Conservation (phyloP, 768 basidiomycete genomes). For the Crucibulum laeve region DNA sequence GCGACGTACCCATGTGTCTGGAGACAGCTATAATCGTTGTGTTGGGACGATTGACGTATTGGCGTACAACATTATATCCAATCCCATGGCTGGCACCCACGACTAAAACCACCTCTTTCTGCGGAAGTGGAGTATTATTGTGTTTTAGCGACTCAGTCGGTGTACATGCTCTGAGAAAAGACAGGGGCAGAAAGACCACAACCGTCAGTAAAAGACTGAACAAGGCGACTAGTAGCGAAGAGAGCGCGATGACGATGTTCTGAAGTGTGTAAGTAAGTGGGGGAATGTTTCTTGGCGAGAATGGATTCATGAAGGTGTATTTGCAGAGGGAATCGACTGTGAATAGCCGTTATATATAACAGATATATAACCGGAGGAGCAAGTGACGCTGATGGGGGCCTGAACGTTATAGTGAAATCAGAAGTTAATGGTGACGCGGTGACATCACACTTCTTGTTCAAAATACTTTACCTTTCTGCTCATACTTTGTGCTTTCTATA, state of each 20-base stretch:
- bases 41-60: constrained; percentile 18
- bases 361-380: too few species aligned
- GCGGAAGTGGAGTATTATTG: neutral
- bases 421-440: too few species aligned
- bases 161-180: constrained; percentile 7
- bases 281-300: constrained; percentile 18
- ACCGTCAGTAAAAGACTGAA: constrained; percentile 16
- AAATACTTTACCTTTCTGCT: too few species aligned
- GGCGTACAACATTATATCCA: constrained; percentile 21
- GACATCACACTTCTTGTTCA: too few species aligned
- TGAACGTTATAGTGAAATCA: too few species aligned
- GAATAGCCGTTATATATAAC: too few species aligned
- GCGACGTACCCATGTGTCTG: constrained; percentile 15
- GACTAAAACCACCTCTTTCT: constrained; percentile 19
- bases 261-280: constrained; percentile 18
- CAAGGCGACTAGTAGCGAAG: constrained; percentile 10
- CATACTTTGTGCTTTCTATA: too few species aligned
- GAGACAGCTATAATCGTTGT: constrained; percentile 22
- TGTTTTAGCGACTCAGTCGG: constrained; percentile 1
- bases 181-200: constrained; percentile 16
- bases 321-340: too few species aligned
- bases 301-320: too few species aligned
- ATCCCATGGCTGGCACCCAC: constrained; percentile 23
- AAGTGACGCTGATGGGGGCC: too few species aligned
- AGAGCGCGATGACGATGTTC: constrained; percentile 20